Percentiles rank a stretch among this genome's conserved stretches.
Conservation (phyloP, 306 rosid species). For the Sphenostylis stenocarpa region DNA sequence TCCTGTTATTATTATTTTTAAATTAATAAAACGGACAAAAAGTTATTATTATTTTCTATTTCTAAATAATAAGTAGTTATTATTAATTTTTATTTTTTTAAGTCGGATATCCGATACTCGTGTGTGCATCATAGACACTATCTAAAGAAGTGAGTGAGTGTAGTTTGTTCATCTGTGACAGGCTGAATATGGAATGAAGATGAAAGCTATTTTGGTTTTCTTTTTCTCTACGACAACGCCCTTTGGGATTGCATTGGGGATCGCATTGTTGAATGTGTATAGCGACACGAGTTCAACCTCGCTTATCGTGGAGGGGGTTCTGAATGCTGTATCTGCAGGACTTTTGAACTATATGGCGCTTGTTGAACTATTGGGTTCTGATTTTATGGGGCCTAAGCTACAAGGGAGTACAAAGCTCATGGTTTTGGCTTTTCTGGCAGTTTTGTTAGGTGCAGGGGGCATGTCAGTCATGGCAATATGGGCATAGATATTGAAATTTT, state of each 20-base stretch:
- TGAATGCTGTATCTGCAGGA: conserved; percentile 69
- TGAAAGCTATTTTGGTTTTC: conserved; percentile 49
- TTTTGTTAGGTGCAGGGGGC: conserved; percentile 64
- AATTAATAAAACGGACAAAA: too few relatives aligned
- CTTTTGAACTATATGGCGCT: conserved; percentile 66
- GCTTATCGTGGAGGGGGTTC: conserved; percentile 62
- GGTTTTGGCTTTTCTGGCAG: conserved; percentile 43
- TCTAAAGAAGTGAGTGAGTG: background rate
- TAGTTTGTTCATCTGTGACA: background rate
- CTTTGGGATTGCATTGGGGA: conserved; percentile 62
- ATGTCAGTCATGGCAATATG: conserved; percentile 75
- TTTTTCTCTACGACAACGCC: conserved; percentile 75
- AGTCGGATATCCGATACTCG: too few relatives aligned
- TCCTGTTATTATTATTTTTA: too few relatives aligned
- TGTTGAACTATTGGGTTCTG: conserved; percentile 60
- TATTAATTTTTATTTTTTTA: too few relatives aligned
- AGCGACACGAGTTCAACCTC: conserved; percentile 50
- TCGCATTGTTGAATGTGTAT: conserved; percentile 54
- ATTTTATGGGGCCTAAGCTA: conserved; percentile 59
- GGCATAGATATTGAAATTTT: conserved; percentile 39
- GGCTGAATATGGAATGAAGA: conserved; percentile 60
- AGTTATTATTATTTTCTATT: too few relatives aligned
- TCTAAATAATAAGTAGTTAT: too few relatives aligned
- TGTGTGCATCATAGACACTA: too few relatives aligned
- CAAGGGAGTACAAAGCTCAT: conserved; percentile 55